These are phyloP conservation scores for Colletotrichum orbiculare DNA, from an alignment of 2,329 filamentous ascomycete genomes.

Conservation along the genomic window DNA sequence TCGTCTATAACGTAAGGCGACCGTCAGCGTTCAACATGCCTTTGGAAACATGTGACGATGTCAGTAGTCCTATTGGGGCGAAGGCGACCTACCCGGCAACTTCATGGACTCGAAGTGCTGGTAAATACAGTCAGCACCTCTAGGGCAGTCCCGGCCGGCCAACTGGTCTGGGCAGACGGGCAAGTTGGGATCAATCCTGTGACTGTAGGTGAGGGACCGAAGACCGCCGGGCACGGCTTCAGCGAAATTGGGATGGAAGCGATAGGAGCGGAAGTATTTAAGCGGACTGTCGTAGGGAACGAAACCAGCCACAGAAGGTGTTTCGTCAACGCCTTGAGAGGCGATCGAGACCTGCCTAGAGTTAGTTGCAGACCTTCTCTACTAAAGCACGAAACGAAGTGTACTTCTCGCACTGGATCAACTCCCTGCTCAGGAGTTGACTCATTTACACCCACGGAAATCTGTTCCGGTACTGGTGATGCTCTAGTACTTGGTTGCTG, in stretches of 20 bases:
- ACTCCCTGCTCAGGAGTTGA: slow-evolving; percentile 42
- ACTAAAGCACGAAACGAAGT: slow-evolving; percentile 44
- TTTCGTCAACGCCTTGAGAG: slow-evolving; percentile 18
- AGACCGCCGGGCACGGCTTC: slow-evolving; percentile 79
- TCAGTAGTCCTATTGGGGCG: slow-evolving; percentile 31
- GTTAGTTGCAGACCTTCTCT: too few relatives aligned
- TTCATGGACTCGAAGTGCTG: slow-evolving; percentile 84
- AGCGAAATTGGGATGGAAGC: slow-evolving; percentile 84
- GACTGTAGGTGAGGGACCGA: slow-evolving; percentile 92
- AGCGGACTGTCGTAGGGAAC: slow-evolving; percentile 85
- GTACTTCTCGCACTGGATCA: slow-evolving; percentile 55
- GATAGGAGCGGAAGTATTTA: slow-evolving; percentile 85
- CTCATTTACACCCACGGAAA: slow-evolving; percentile 36
- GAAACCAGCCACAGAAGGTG: slow-evolving; percentile 37
- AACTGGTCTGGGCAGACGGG: slow-evolving; percentile 83
- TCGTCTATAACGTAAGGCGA: slow-evolving; percentile 67
- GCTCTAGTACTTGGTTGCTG: slow-evolving; percentile 40
- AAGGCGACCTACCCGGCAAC: slow-evolving; percentile 75
- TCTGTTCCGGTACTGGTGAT: slow-evolving; percentile 36
- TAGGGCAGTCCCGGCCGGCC: slow-evolving; percentile 74
- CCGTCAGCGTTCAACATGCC: slow-evolving; percentile 58
- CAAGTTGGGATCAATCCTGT: slow-evolving; percentile 82
- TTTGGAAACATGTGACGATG: slow-evolving; percentile 47
- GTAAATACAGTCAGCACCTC: slow-evolving; percentile 76
- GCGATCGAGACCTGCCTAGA: too few relatives aligned